Base-by-base conservation (phyloP, 208 protist genomes). In the Wallacemonas collosoma region DNA sequence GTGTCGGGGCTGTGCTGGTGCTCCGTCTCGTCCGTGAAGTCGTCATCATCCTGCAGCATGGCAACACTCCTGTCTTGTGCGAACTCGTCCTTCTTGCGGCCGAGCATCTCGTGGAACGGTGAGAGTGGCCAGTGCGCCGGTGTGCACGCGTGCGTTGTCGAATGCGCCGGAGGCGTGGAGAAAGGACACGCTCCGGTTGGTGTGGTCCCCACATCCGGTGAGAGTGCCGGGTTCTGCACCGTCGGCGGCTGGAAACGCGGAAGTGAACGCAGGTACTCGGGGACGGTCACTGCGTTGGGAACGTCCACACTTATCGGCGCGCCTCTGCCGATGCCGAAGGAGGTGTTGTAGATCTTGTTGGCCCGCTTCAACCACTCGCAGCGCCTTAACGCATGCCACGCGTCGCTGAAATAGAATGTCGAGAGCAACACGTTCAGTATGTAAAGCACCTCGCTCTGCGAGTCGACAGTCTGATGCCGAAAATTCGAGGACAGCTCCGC, bases 391-490 rank as follows among this genome's bases (percentile, higher is more conserved):
- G 75, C 66, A 58, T 75, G 62, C 87, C 88, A 96, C 45, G 85
- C 82, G 15, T 89, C 83, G 39, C 85, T 88, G 75, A 91, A 93
- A 76, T 87, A 90, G 60, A 91, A 93, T 38, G 85, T 93, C 26
- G 81, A 90, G 39, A 96, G 75, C 54, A 93, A 74, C 71, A 88
- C 72, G 65, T 89, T 93, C n/a, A 96, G 69, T 39, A 96, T 58
- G 66, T 87, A 96, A 2, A 96, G 72, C 56, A 91, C 68, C 78
- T 96, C 91, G 76, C 91, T 93, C 74, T 94, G 91, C 9, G 89
- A 89, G 56, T 88, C 77, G 2, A 90, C 75, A 48, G 94, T 86
- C 57, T 77, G 51, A 44, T 83, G 81, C 56, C 76, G 14, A 41
- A 65, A 65, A n/a, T 12, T 44, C 1, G 41, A 6, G 15, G 36